Evolutionary conservation across 2,329 filamentous ascomycete genomes (phyloP).

Genomic region (Raffaelea albimanens): DNA sequence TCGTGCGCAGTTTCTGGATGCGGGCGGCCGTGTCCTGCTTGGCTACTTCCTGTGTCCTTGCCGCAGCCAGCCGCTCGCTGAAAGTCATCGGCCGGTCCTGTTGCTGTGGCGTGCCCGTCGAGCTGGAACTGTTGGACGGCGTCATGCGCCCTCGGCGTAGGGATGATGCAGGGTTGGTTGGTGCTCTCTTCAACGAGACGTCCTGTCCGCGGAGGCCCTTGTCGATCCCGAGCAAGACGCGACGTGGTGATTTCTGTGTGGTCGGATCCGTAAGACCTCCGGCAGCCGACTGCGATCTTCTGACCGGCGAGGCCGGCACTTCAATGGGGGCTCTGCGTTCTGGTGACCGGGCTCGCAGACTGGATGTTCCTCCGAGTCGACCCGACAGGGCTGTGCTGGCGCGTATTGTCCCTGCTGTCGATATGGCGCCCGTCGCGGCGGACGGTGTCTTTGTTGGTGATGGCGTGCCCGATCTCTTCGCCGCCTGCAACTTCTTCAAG

Average conservation of each 20-base stretch:
- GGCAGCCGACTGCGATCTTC: slow-evolving; percentile 37
- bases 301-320: slow-evolving; percentile 68
- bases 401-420: not conserved
- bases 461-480: slow-evolving; percentile 29
- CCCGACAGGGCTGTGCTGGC: not conserved
- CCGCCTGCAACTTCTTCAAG: slow-evolving; percentile 74
- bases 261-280: slow-evolving; percentile 28
- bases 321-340: slow-evolving; percentile 38
- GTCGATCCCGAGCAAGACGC: slow-evolving; percentile 78
- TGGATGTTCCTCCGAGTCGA: not conserved
- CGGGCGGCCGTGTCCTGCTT: slow-evolving; percentile 41
- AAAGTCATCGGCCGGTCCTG: slow-evolving; percentile 51
- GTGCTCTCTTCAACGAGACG: slow-evolving; percentile 71
- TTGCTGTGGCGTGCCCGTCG: too few species aligned
- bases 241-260: slow-evolving; percentile 67
- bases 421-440: not conserved
- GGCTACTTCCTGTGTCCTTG: slow-evolving; percentile 45
- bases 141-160: too few species aligned
- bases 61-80: slow-evolving; percentile 74
- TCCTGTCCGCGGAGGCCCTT: slow-evolving; percentile 75
- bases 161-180: too few species aligned
- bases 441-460: not conserved
- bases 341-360: slow-evolving; percentile 3
- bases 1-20: slow-evolving; percentile 43
- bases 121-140: too few species aligned